Evolutionary conservation across 2,329 filamentous ascomycete species (phyloP).

Genomic region (Epichloe elymi): DNA sequence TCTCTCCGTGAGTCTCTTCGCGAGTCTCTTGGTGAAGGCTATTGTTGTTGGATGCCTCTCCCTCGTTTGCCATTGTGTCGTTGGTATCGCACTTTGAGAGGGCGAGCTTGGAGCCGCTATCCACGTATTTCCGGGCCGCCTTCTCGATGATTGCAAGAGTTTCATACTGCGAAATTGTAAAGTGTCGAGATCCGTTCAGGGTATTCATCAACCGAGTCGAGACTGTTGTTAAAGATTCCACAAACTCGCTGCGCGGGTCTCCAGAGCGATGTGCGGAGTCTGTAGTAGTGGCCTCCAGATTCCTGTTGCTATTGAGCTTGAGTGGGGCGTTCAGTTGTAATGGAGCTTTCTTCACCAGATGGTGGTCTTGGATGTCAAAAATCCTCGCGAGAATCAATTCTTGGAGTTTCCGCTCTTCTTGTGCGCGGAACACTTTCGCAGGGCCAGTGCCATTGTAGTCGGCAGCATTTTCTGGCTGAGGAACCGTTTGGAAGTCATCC

Average conservation of each 20-base stretch:
- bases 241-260: conserved; percentile 18
- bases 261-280: conserved; percentile 5
- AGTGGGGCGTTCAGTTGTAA: conserved; percentile 14
- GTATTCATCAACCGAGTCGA: conserved; percentile 30
- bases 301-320: conserved; percentile 6
- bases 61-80: neutral
- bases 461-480: conserved; percentile 16
- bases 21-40: neutral
- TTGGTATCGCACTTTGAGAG: neutral
- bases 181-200: conserved; percentile 23
- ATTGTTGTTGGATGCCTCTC: neutral
- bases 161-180: conserved; percentile 28
- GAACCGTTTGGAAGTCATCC: conserved; percentile 38
- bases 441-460: conserved; percentile 26
- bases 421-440: conserved; percentile 32
- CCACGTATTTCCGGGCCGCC: conserved; percentile 38
- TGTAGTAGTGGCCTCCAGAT: neutral
- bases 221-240: conserved; percentile 24
- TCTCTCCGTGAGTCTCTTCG: neutral
- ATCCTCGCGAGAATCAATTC: conserved; percentile 39
- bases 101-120: conserved; percentile 10
- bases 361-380: conserved; percentile 34
- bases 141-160: conserved; percentile 36
- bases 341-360: conserved; percentile 21
- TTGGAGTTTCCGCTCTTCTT: conserved; percentile 41